Conservation (phyloP, 2,329 filamentous ascomycete genomes). For the Microdochium nivale region DNA sequence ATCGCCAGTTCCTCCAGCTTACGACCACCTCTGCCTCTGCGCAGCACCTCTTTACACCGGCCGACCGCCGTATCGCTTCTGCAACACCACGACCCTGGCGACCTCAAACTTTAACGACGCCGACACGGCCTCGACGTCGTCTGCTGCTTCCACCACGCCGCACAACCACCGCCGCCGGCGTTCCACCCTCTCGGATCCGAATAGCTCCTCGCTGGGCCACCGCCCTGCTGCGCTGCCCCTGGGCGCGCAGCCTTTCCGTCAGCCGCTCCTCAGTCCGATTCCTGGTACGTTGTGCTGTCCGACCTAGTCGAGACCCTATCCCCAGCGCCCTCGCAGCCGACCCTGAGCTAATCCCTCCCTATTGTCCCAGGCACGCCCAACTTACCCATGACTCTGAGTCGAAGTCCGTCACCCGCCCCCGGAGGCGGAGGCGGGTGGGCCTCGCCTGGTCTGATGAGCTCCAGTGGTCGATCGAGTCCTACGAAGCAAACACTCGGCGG, state of each 20-base stretch:
- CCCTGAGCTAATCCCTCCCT: slow-evolving; percentile 5
- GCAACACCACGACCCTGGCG: slow-evolving; percentile 37
- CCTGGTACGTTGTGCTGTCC: slow-evolving; percentile 38
- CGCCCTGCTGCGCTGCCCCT: slow-evolving; percentile 24
- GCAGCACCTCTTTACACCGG: not conserved
- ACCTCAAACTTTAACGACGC: slow-evolving; percentile 34
- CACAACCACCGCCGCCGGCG: slow-evolving; percentile 19
- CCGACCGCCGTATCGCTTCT: not conserved
- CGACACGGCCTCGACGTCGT: slow-evolving; percentile 44
- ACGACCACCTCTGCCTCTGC: slow-evolving; percentile 8
- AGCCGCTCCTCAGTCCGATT: slow-evolving; percentile 40
- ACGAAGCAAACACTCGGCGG: slow-evolving; percentile 36
- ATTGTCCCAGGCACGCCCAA: slow-evolving; percentile 41
- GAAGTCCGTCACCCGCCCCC: slow-evolving; percentile 77
- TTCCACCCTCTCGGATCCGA: slow-evolving; percentile 27
- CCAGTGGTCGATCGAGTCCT: slow-evolving; percentile 64
- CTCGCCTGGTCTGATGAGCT: slow-evolving; percentile 68
- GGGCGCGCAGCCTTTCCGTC: slow-evolving; percentile 28
- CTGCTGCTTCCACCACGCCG: not conserved
- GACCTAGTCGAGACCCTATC: not conserved
- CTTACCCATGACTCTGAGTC: slow-evolving; percentile 69
- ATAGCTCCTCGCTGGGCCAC: slow-evolving; percentile 20
- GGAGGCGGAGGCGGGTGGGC: slow-evolving; percentile 85
- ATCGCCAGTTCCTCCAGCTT: slow-evolving; percentile 1
- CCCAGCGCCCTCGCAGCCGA: slow-evolving; percentile 3